Base-by-base conservation (phyloP, 371 early-diverging fungal genomes). In the Rhizopus stolonifer region DNA sequence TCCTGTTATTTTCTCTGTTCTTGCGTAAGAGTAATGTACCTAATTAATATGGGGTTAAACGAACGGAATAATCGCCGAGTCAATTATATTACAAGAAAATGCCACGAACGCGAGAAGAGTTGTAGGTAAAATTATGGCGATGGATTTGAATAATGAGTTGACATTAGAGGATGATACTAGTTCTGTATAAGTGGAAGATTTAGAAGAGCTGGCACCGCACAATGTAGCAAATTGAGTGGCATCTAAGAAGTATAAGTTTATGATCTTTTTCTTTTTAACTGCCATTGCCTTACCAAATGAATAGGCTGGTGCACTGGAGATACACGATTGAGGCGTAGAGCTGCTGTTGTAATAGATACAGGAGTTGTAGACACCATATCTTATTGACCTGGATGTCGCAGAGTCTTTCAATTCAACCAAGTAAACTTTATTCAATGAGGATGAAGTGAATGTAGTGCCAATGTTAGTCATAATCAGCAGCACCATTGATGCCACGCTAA, bases 301-400 rank as follows among this genome's bases (percentile, higher is more conserved):
- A 46, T 66, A 70, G 13, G 31, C 48, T 9, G 61, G 50, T 19
- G 38, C 36, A 21, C 51, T 42, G 2, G 46, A 19, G 15, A 59
- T 64, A 33, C 71, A 70, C 3, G 57, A 58, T 23, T 51, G 51
- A 2, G 45, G 36, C n/a, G 31, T 22, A 25, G 60, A 46, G 18
- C 26, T 19, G 15, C 23, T 34, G 13, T 56, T 36, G 26, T 64
- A 52, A 25, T 64, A 72, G 3, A 68, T 14, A 19, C 72, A 72
- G 4, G 72, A 72, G 18, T 44, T 63, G 18, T 68, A 72, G 19
- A 65, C 46, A 26, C 72, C 72, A 24, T 72, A 72, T 53, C 66
- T 58, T 39, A 72, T 62, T 2, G 60, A 60, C 49, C 57, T 36
- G 1, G 50, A 49, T 2, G 58, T 72, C 13, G 54, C 52, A 13